A percentile compares a stretch with the other conserved stretches of the same genome.
Evolutionary conservation across 768 basidiomycete species (phyloP).

Genomic region (Gymnopilus junonius): DNA sequence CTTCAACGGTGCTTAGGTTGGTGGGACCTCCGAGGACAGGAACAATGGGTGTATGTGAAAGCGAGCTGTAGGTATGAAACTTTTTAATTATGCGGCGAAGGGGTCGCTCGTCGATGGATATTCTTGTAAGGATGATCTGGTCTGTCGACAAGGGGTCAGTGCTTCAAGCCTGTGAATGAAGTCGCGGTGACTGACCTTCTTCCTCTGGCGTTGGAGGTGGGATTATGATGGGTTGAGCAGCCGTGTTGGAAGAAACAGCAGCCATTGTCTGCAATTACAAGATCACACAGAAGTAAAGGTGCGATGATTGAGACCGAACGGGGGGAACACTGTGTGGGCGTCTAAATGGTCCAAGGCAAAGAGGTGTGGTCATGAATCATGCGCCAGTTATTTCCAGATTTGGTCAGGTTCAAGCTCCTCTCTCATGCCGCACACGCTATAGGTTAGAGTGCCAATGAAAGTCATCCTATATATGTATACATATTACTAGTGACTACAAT

Average conservation of each 20-base stretch:
- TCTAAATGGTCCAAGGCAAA: background rate
- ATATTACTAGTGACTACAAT: background rate
- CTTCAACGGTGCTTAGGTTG: slow-evolving; percentile 48
- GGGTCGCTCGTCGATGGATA: slow-evolving; percentile 81
- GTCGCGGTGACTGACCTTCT: slow-evolving; percentile 50
- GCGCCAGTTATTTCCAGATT: background rate
- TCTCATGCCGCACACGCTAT: no score
- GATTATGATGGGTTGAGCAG: slow-evolving; percentile 35
- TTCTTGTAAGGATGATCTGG: slow-evolving; percentile 78
- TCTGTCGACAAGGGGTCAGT: slow-evolving; percentile 52
- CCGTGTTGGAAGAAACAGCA: slow-evolving; percentile 16
- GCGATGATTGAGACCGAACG: background rate
- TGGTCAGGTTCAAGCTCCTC: no score
- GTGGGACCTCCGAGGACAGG: slow-evolving; percentile 31
- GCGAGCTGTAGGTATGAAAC: slow-evolving; percentile 73
- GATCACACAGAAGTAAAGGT: background rate
- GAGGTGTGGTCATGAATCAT: background rate
- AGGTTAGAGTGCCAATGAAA: background rate
- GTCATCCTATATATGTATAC: background rate
- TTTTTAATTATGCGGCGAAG: slow-evolving; percentile 81
- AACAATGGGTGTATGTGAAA: slow-evolving; percentile 53
- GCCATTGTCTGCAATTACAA: slow-evolving; percentile 15
- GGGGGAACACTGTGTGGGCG: background rate
- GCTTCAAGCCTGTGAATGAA: slow-evolving; percentile 7
- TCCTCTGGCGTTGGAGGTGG: slow-evolving; percentile 61